These are phyloP conservation scores for Chiua virens DNA, from an alignment of 768 basidiomycete genomes.

Conservation along the genomic window DNA sequence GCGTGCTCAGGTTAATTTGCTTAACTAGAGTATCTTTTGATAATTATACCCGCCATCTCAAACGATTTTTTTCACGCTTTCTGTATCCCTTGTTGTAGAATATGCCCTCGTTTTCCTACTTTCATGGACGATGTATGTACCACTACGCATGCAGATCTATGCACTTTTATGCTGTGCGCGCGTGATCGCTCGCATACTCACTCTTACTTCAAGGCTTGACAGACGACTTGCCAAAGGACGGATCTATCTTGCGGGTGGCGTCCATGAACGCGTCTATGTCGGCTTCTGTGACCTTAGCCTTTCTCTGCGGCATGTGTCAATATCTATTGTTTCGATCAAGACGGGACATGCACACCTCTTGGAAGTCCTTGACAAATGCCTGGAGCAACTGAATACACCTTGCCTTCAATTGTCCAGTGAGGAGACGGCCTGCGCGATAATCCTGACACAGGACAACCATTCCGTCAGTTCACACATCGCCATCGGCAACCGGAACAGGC, in stretches of 20 bases:
- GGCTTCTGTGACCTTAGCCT: conserved; percentile 78
- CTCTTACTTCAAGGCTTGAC: background rate
- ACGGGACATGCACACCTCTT: conserved; percentile 52
- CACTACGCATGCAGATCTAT: conserved; percentile 6
- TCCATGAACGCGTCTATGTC: conserved; percentile 81
- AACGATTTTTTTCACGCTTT: background rate
- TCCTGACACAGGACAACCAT: conserved; percentile 52
- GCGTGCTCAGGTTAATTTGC: background rate
- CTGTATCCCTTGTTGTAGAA: background rate
- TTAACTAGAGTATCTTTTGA: conserved; percentile 9
- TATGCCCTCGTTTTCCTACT: background rate
- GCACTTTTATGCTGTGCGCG: background rate
- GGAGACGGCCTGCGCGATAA: conserved; percentile 82
- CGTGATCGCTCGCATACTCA: background rate
- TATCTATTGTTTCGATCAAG: background rate
- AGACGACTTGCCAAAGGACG: conserved; percentile 43
- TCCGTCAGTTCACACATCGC: background rate
- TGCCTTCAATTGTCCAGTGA: conserved; percentile 91
- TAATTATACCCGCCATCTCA: background rate
- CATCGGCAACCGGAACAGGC: too few species aligned
- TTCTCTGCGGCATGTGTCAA: conserved; percentile 51
- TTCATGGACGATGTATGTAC: background rate
- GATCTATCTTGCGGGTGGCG: conserved; percentile 68
- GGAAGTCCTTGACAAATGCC: conserved; percentile 81
- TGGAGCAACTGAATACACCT: conserved; percentile 83